These are phyloP conservation scores for Trichoderma aggressivum DNA, from an alignment of 2,329 filamentous ascomycete genomes.

Conservation along the genomic window DNA sequence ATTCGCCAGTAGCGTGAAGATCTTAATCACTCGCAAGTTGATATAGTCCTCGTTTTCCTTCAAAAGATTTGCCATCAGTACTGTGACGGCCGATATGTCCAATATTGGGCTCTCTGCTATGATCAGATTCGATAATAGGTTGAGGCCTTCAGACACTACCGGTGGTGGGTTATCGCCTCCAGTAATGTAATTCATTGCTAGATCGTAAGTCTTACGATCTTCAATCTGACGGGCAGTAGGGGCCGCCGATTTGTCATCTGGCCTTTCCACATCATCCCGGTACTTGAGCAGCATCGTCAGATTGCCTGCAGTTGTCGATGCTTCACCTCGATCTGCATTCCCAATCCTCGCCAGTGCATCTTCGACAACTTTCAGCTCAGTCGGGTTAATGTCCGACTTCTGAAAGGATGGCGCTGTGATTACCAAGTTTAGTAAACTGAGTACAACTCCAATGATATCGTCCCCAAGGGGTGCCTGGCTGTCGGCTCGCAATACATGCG, in stretches of 20 bases:
- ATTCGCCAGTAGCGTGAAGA: constrained; percentile 59
- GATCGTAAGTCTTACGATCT: constrained; percentile 58
- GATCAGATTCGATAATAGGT: constrained; percentile 58
- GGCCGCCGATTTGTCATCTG: constrained; percentile 35
- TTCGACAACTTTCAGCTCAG: constrained; percentile 46
- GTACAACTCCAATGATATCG: constrained; percentile 49
- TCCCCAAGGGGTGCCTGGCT: constrained; percentile 41
- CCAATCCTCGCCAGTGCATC: constrained; percentile 45
- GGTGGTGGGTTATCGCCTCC: constrained; percentile 59
- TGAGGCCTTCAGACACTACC: constrained; percentile 63
- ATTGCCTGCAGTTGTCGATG: constrained; percentile 54
- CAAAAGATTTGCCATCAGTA: constrained; percentile 62
- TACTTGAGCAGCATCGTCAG: constrained; percentile 54
- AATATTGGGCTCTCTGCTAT: constrained; percentile 53
- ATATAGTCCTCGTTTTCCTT: constrained; percentile 69
- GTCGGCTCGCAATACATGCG: constrained; percentile 54
- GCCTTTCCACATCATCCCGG: constrained; percentile 50
- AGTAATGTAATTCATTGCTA: constrained; percentile 63
- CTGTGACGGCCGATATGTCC: constrained; percentile 62
- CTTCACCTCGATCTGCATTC: constrained; percentile 35
- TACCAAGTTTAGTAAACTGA: constrained; percentile 61
- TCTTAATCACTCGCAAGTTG: constrained; percentile 63
- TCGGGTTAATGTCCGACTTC: constrained; percentile 42
- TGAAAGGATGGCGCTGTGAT: constrained; percentile 56
- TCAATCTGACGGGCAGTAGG: constrained; percentile 51